Evolutionary conservation across 306 rosid species (phyloP), one percentile per base, ranked within the genome.

Genomic region (Vachellia pachyceras): DNA sequence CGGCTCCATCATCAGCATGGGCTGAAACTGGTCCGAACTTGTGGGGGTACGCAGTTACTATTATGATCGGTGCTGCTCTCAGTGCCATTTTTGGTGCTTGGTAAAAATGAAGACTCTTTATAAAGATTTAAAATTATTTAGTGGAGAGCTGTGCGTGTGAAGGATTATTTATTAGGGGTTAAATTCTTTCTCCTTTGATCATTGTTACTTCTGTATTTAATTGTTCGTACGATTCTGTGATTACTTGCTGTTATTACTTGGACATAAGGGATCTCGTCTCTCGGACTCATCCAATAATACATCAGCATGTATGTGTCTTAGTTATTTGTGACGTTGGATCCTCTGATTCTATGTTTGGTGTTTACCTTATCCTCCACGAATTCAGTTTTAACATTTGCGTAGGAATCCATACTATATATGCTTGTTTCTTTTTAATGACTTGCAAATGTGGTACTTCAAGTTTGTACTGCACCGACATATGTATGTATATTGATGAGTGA

Each of bases 31-130:
- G 90, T 0, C 47, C 87, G 25, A 66, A 76, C 33, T 41, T 79
- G 52, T 37, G 76, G 79, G 6, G 58, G 40, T 85, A 80, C 66
- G 54, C 72, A 10, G 40, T 82, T 13, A 84, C 86, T 41, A 25
- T 89, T 63, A 10, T 88, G 76, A 77, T 82, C 18, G 78, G 80
- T 52, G 83, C 73, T 65, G 86, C 78, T 47, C 77, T 91, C 5
- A 39, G 72, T 6, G 20, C 70, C 68, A 42, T 79, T 81, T 63
- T 82, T 44, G 70, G 85, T 69, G 74, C 12, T 23, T 22, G 22
- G 17, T 88, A 72, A 73, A 46, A 57, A 69, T 29, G 33, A 47
- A 11, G 0, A 10, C 1, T 23, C 17, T 10, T 5, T n/a, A 1
- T 5, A 10, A 78, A 52, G 6, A 0, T 17, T 6, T 69, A 10